These are phyloP conservation scores for Meyerozyma sp. DNA, from an alignment of 1,139 yeast species.

Conservation along the genomic window DNA sequence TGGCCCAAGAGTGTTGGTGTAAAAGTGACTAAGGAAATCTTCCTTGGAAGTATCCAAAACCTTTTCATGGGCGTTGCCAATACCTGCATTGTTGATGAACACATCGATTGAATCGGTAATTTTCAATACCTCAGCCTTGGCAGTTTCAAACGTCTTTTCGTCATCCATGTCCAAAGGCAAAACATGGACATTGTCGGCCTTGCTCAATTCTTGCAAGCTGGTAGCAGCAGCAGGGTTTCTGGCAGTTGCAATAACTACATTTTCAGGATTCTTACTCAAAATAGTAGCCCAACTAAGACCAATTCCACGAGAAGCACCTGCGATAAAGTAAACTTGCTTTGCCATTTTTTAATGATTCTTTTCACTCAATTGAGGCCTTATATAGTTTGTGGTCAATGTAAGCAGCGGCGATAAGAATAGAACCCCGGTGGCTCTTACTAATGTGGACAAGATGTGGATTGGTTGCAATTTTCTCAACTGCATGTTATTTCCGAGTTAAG, in stretches of 20 bases:
- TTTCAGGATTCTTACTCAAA: constrained; percentile 6
- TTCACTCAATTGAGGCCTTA: no score
- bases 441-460: no score
- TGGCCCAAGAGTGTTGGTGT: background rate
- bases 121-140: background rate
- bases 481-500: no score
- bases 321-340: constrained; percentile 4
- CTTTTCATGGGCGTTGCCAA: background rate
- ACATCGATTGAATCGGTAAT: constrained; percentile 3
- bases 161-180: constrained; percentile 5
- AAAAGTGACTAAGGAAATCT: background rate
- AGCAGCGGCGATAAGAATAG: no score
- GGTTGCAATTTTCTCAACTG: no score
- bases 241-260: constrained; percentile 13
- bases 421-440: no score
- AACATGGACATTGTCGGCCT: constrained; percentile 3
- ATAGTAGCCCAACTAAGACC: constrained; percentile 12
- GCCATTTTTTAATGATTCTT: background rate
- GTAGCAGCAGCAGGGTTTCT: constrained; percentile 3
- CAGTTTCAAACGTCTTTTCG: background rate
- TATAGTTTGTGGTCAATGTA: no score
- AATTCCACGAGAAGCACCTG: constrained; percentile 20
- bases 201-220: constrained; percentile 9
- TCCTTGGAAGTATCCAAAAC: constrained; percentile 1
- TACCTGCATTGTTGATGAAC: constrained; percentile 4